Evolutionary conservation across 1,284 basidiomycete genomes (phyloP).

Genomic region (Apiotrichum siamense): DNA sequence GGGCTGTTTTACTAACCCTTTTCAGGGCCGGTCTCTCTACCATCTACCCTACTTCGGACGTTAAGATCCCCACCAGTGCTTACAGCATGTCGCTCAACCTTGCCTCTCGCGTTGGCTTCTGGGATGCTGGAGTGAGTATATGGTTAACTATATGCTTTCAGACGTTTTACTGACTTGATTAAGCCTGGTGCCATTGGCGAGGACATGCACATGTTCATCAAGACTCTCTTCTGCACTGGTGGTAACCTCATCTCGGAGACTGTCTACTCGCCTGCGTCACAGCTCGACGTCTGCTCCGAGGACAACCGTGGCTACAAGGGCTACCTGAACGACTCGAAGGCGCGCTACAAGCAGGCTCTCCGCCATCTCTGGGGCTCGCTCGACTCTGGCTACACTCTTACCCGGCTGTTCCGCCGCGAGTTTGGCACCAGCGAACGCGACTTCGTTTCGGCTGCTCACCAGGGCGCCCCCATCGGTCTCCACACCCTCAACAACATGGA

Average conservation of each 20-base stretch:
- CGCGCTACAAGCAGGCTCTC: slow-evolving; percentile 38
- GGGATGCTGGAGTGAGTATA: slow-evolving; percentile 29
- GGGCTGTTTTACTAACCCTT: neutral
- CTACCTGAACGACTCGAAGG: slow-evolving; percentile 31
- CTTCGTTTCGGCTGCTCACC: slow-evolving; percentile 5
- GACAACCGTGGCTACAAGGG: slow-evolving; percentile 20
- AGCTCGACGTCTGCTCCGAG: slow-evolving; percentile 36
- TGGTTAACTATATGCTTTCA: neutral
- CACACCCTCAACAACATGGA: slow-evolving; percentile 2
- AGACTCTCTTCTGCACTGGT: slow-evolving; percentile 36
- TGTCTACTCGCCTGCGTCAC: slow-evolving; percentile 40
- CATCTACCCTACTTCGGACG: slow-evolving; percentile 33
- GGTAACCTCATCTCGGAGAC: slow-evolving; percentile 36
- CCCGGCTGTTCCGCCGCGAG: slow-evolving; percentile 18
- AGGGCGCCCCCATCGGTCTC: slow-evolving; percentile 8
- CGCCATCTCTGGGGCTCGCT: slow-evolving; percentile 35
- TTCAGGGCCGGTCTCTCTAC: slow-evolving; percentile 27
- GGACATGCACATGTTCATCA: slow-evolving; percentile 43
- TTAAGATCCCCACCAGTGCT: slow-evolving; percentile 41
- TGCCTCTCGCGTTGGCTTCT: slow-evolving; percentile 34
- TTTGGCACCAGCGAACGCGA: slow-evolving; percentile 14
- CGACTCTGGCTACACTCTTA: slow-evolving; percentile 32
- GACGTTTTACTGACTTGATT: neutral
- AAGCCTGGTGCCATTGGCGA: slow-evolving; percentile 29
- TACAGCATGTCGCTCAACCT: slow-evolving; percentile 34